phyloP scores from a whole-genome alignment of 2,329 filamentous ascomycete species.

The Penicillium sp. region DNA sequence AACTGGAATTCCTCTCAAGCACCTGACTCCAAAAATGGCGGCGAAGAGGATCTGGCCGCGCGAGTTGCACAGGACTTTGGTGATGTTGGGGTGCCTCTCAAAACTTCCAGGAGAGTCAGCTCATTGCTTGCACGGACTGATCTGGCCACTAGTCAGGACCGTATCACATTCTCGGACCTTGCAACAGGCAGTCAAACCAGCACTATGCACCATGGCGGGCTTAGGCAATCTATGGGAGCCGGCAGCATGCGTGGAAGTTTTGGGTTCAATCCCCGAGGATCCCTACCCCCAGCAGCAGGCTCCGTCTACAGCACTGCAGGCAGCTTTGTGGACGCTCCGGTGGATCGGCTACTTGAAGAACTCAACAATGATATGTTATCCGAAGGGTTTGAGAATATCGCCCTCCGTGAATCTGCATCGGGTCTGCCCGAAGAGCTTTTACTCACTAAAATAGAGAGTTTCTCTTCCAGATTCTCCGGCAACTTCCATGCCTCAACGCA shows the following conservation, averaged over 20 bases:
- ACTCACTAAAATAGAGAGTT: conserved; percentile 68
- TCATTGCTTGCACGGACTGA: conserved; percentile 87
- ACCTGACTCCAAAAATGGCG: conserved; percentile 28
- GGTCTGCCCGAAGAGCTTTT: conserved; percentile 72
- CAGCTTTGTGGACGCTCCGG: conserved; percentile 67
- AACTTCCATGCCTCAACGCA: conserved; percentile 30
- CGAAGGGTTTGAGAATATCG: conserved; percentile 71
- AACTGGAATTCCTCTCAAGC: conserved; percentile 40
- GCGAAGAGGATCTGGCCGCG: conserved; percentile 63
- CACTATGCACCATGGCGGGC: conserved; percentile 44
- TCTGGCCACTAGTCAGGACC: conserved; percentile 79
- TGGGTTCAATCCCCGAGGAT: conserved; percentile 54
- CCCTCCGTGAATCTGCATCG: conserved; percentile 70
- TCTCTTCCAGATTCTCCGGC: conserved; percentile 56
- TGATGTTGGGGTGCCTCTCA: conserved; percentile 55
- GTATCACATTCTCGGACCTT: conserved; percentile 75
- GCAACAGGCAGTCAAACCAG: conserved; percentile 48
- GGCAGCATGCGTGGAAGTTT: conserved; percentile 66
- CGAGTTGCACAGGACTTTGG: conserved; percentile 69
- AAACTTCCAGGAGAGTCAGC: conserved; percentile 77
- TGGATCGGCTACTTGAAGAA: conserved; percentile 70
- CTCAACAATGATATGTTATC: conserved; percentile 62
- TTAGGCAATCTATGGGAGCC: conserved; percentile 72
- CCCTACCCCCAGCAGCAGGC: conserved; percentile 53
- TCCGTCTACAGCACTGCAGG: conserved; percentile 53